Evolutionary conservation across 2,329 filamentous ascomycete species (phyloP).

Genomic region (Metarhizium humberi): DNA sequence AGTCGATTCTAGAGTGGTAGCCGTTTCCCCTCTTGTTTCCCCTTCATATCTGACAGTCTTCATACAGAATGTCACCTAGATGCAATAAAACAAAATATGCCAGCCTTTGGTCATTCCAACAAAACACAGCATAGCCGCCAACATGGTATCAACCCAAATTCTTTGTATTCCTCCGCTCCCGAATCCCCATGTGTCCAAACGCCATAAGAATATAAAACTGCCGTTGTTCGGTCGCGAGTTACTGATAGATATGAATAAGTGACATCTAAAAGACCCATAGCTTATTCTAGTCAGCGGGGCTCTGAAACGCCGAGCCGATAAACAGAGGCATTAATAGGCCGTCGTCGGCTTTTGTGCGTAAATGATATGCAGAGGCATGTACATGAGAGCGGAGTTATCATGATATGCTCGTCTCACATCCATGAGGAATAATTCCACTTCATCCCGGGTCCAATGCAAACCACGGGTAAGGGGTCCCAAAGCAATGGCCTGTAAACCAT

Average conservation of each 20-base stretch:
- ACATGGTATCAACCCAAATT: neutral
- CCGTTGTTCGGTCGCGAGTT: neutral
- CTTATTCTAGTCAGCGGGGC: neutral
- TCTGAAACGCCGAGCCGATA: neutral
- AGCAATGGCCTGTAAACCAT: conserved; percentile 41
- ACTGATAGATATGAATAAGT: neutral
- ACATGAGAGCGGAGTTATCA: conserved; percentile 35
- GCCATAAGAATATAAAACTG: neutral
- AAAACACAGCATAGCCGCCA: neutral
- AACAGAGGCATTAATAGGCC: neutral
- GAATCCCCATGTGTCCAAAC: neutral
- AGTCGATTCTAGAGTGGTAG: neutral
- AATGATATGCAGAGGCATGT: conserved; percentile 47
- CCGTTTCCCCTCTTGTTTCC: neutral
- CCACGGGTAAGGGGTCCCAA: conserved; percentile 42
- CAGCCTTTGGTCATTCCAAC: neutral
- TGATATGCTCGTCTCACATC: conserved; percentile 38
- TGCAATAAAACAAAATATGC: neutral
- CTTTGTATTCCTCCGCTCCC: neutral
- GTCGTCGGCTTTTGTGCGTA: conserved; percentile 41
- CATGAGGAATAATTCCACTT: conserved; percentile 39
- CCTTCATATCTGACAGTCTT: neutral
- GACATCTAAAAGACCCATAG: neutral
- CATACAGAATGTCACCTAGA: neutral
- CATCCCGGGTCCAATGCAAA: conserved; percentile 35